Base-by-base conservation (phyloP, 768 basidiomycete genomes). In the Amanita phalloides region DNA sequence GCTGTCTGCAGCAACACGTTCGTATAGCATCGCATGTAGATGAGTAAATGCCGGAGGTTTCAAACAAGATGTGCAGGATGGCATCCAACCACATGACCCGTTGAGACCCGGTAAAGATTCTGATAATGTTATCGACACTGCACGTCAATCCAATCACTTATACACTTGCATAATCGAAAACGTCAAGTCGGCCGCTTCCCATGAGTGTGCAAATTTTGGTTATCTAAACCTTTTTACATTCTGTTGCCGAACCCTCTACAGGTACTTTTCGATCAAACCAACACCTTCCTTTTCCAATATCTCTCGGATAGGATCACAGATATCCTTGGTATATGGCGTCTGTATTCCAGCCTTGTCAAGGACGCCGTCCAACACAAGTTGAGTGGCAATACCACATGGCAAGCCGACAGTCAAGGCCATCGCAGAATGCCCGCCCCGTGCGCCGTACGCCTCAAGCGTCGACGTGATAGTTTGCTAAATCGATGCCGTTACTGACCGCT, bases 401-500 rank as follows among this genome's bases (percentile, higher is more conserved):
- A 97, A 65, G 54, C 95, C 95, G 45, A 98, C 95, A 23, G 86
- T 85, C 30, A 78, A 68, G 48, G 93, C 92, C 94, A 98, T 96
- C 7, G 92, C 90, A 17, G 88, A 90, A 61, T 86, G 76, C 1
- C 90, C 91, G 56, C 67, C 62, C 47, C 62, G 63, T 4, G 56
- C 60, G 35, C 94, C 95, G 61, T 94, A 96, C 48, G 78, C 79
- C 66, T 96, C 90, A 17, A 97, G 76, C 6, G 94, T 93, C 44
- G 93, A 90, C 1, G 95, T 97, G 60, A 90, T 69, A 26, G 80
- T 91, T 71, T 93, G 80, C 85, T 86, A 54, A 48, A 25, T 2
- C 2, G 30, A 49, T 10, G 48, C 28, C 48, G 4, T 44, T 37
- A 39, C 45, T 47, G 58, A 55, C 30, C 17, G 23, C 26, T 14